These are phyloP conservation scores for Fusarium armeniacum DNA, from an alignment of 2,329 filamentous ascomycete species.

Conservation along the genomic window DNA sequence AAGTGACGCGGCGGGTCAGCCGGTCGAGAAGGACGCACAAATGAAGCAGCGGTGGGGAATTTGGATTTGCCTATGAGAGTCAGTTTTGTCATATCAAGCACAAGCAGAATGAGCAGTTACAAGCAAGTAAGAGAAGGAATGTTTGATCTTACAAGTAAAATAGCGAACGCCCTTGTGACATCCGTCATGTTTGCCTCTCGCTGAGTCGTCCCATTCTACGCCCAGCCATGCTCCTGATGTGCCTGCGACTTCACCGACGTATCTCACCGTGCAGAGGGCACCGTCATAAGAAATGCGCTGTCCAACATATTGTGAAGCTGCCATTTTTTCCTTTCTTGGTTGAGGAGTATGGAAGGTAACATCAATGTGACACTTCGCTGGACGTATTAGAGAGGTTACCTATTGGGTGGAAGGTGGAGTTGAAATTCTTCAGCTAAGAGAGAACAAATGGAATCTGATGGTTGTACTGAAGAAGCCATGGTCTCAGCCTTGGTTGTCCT, in stretches of 20 bases:
- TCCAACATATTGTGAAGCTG: slow-evolving; percentile 65
- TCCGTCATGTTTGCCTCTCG: slow-evolving; percentile 91
- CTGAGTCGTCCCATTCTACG: slow-evolving; percentile 94
- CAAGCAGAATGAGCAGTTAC: background rate
- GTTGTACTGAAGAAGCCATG: background rate
- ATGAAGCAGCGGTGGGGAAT: slow-evolving; percentile 82
- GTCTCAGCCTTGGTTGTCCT: background rate
- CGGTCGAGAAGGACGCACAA: slow-evolving; percentile 82
- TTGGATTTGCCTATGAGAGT: slow-evolving; percentile 67
- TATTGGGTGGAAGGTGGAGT: slow-evolving; percentile 1
- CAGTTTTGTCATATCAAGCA: background rate
- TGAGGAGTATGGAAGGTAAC: background rate
- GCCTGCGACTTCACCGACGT: slow-evolving; percentile 80
- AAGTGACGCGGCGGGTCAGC: slow-evolving; percentile 79
- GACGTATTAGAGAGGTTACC: background rate
- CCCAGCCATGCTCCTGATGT: slow-evolving; percentile 88
- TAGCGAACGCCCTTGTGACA: slow-evolving; percentile 83
- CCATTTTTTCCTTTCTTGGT: slow-evolving; percentile 53
- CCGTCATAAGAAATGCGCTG: slow-evolving; percentile 85
- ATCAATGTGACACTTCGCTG: background rate
- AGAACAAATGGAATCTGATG: slow-evolving; percentile 40
- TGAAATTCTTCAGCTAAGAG: background rate
- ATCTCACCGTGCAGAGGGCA: slow-evolving; percentile 86
- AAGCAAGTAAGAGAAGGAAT: background rate
- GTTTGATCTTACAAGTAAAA: slow-evolving; percentile 76